Conservation (phyloP, 768 basidiomycete species). For the Tulasnella sp. region DNA sequence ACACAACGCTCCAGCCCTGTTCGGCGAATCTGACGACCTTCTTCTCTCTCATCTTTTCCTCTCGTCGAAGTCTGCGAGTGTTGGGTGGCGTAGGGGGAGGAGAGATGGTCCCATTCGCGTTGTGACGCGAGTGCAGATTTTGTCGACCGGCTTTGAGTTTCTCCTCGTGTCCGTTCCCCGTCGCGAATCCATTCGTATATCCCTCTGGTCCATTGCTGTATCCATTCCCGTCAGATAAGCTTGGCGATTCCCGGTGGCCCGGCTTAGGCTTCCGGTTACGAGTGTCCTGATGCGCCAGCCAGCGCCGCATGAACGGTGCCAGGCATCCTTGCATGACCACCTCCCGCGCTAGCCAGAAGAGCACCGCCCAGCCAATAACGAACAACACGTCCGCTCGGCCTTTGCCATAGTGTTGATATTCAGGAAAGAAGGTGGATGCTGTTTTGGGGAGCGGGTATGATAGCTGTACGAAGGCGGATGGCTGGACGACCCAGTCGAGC, state of each 20-base stretch:
- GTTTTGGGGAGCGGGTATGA: not conserved
- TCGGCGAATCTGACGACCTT: conserved; percentile 84
- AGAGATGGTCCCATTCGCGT: not conserved
- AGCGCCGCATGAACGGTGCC: conserved; percentile 73
- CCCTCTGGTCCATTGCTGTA: not conserved
- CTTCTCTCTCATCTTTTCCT: conserved; percentile 52
- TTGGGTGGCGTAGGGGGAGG: not conserved
- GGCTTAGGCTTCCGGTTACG: not conserved
- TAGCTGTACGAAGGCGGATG: not conserved
- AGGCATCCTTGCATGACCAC: conserved; percentile 58
- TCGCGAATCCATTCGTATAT: conserved; percentile 13
- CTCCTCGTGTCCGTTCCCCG: conserved; percentile 29
- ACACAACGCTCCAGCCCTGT: conserved; percentile 84
- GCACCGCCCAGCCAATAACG: conserved; percentile 67
- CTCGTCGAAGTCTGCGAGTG: conserved; percentile 25
- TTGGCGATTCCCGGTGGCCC: not conserved
- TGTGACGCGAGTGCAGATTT: not conserved
- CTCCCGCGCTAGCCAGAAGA: conserved; percentile 84
- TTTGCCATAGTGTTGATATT: conserved; percentile 2
- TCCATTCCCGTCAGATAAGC: not conserved
- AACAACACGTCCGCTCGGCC: conserved; percentile 53
- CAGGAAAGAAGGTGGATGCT: conserved; percentile 8
- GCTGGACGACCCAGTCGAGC: not conserved
- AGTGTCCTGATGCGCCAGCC: conserved; percentile 42
- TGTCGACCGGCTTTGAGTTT: conserved; percentile 20